Conservation (phyloP, 2,329 filamentous ascomycete genomes). For the Sporothrix phasma region DNA sequence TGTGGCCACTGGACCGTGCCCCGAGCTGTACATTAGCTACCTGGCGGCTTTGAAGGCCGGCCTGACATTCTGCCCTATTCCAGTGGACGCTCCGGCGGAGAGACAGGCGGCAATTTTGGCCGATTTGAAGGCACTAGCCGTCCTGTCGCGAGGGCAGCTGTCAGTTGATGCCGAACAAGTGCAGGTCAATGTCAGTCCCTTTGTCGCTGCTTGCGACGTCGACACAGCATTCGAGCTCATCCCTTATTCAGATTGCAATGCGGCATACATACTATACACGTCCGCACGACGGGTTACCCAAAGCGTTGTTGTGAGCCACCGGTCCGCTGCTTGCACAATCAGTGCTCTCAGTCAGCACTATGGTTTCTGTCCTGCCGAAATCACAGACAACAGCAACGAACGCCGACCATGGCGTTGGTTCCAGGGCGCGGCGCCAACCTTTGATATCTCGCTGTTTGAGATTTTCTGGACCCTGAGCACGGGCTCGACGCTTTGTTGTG, state of each 20-base stretch:
- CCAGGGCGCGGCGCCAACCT: slow-evolving; percentile 29
- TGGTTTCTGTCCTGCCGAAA: slow-evolving; percentile 4
- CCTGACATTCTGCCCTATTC: slow-evolving; percentile 29
- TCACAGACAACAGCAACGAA: not conserved
- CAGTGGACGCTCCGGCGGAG: slow-evolving; percentile 27
- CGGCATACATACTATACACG: slow-evolving; percentile 37
- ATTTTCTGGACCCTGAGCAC: slow-evolving; percentile 21
- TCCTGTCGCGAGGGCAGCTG: not conserved
- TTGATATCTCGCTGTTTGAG: slow-evolving; percentile 21
- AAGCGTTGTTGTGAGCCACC: slow-evolving; percentile 48
- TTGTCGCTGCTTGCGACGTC: not conserved
- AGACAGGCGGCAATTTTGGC: slow-evolving; percentile 23
- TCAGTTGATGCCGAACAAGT: not conserved
- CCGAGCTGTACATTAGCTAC: slow-evolving; percentile 30
- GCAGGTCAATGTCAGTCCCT: not conserved
- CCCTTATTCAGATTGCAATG: not conserved
- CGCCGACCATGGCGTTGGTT: slow-evolving; percentile 27
- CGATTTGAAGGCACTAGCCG: not conserved
- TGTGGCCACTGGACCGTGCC: slow-evolving; percentile 21
- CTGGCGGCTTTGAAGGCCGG: slow-evolving; percentile 29
- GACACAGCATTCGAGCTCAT: too few species aligned
- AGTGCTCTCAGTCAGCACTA: slow-evolving; percentile 22
- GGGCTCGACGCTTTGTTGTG: slow-evolving; percentile 29
- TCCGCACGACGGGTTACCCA: slow-evolving; percentile 51
- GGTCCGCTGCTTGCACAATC: slow-evolving; percentile 26